A percentile compares a stretch with the other conserved stretches of the same genome.
phyloP scores from a whole-genome alignment of 257 asterid species.

The Salvia hispanica region DNA sequence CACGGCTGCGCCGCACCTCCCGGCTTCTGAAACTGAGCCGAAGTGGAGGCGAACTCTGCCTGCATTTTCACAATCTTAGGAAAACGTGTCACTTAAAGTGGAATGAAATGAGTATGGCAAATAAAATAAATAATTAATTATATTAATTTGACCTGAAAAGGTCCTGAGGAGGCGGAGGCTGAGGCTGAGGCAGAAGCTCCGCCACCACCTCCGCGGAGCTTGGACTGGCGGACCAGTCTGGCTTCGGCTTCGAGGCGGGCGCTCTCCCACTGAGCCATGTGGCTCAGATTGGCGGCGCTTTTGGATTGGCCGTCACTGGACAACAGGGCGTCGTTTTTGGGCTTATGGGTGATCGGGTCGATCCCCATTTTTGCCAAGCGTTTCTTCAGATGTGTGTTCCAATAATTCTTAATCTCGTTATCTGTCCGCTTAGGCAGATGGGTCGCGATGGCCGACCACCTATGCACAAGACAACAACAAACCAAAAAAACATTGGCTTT shows the following conservation, averaged over 20 bases:
- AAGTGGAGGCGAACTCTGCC: constrained; percentile 42
- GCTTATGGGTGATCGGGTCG: constrained; percentile 88
- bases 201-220: constrained; percentile 52
- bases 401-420: constrained; percentile 80
- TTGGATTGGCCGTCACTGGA: constrained; percentile 72
- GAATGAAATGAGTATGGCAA: no score
- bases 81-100: no score
- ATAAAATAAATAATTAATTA: no score
- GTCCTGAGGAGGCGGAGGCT: constrained; percentile 38
- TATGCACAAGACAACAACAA: constrained; percentile 37
- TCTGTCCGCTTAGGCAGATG: constrained; percentile 85
- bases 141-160: constrained; percentile 7
- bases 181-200: constrained; percentile 39
- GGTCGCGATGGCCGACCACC: constrained; percentile 98
- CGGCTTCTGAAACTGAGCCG: constrained; percentile 43
- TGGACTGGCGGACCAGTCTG: constrained; percentile 70
- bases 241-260: constrained; percentile 98
- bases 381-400: constrained; percentile 91
- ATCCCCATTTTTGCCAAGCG: constrained; percentile 80
- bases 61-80: no score
- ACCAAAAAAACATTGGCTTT: constrained; percentile 11
- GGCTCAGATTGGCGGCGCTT: constrained; percentile 78
- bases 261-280: constrained; percentile 98
- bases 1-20: constrained; percentile 37
- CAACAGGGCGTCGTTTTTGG: constrained; percentile 67